Percentiles rank a stretch among this genome's conserved stretches.
phyloP scores from a whole-genome alignment of 108 stramenopile species.

The Conticribra weissflogii region DNA sequence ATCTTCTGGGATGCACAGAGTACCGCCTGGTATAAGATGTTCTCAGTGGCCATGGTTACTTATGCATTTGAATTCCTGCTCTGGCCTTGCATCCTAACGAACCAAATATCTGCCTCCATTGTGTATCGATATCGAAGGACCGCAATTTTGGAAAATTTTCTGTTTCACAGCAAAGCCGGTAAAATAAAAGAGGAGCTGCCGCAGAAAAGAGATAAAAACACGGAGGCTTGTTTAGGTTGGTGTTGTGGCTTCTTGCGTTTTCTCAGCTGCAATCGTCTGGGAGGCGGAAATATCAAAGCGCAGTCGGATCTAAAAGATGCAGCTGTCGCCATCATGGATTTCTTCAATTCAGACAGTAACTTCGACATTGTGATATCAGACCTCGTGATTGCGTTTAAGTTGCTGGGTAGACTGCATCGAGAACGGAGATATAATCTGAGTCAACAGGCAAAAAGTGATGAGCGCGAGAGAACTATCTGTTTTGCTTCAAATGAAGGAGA shows the following conservation, averaged over 20 bases:
- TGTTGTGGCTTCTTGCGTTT: conserved; percentile 22
- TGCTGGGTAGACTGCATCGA: conserved; percentile 9
- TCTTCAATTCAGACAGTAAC: conserved; percentile 12
- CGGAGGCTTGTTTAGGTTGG: conserved; percentile 11
- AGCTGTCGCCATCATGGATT: conserved; percentile 26
- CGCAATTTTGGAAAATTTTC: neutral
- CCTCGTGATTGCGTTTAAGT: conserved; percentile 14
- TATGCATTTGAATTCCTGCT: conserved; percentile 23
- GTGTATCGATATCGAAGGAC: neutral
- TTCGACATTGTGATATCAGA: conserved; percentile 28
- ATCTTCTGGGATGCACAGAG: too few relatives aligned
- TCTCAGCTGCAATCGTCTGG: conserved; percentile 27
- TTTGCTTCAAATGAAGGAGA: too few relatives aligned
- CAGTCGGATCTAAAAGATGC: conserved; percentile 26
- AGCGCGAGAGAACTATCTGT: neutral
- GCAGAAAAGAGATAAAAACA: neutral
- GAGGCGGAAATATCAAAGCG: conserved; percentile 26
- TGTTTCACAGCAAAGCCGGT: neutral
- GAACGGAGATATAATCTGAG: conserved; percentile 13
- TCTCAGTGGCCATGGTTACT: conserved; percentile 15
- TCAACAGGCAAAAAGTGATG: conserved; percentile 14
- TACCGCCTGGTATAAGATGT: conserved; percentile 16
- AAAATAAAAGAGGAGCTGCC: neutral
- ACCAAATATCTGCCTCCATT: conserved; percentile 4
- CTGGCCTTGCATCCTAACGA: conserved; percentile 16